These are phyloP conservation scores for Populus trichocarpa DNA, from an alignment of 441 rosid genomes.

Conservation along the genomic window DNA sequence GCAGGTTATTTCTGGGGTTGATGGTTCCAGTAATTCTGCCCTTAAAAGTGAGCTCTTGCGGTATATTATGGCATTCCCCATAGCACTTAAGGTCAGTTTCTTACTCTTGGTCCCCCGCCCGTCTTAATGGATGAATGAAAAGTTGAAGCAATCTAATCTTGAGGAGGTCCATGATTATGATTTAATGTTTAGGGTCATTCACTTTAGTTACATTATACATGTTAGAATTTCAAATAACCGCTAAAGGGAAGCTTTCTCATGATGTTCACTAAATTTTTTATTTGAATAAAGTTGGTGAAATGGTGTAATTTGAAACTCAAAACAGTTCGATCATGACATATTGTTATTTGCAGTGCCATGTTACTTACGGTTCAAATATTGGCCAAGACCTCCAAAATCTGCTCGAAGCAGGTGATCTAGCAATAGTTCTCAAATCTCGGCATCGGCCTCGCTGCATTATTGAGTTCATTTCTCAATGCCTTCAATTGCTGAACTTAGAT, in stretches of 20 bases:
- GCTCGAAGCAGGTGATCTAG: slow-evolving; percentile 74
- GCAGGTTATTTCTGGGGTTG: slow-evolving; percentile 56
- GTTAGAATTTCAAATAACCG: background rate
- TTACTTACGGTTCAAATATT: slow-evolving; percentile 67
- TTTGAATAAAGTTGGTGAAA: background rate
- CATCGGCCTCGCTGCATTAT: slow-evolving; percentile 86
- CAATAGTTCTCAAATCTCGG: slow-evolving; percentile 61
- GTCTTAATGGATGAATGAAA: background rate
- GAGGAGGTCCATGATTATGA: background rate
- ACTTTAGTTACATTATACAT: background rate
- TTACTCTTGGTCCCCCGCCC: too few species aligned
- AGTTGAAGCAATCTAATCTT: background rate
- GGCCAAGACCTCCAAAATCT: slow-evolving; percentile 53
- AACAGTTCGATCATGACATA: background rate
- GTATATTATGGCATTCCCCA: slow-evolving; percentile 80
- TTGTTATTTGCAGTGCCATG: slow-evolving; percentile 63
- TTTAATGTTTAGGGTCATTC: background rate
- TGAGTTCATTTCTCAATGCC: slow-evolving; percentile 74
- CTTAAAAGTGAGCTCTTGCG: slow-evolving; percentile 57
- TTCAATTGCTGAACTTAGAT: slow-evolving; percentile 57
- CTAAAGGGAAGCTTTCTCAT: background rate
- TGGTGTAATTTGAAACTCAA: background rate
- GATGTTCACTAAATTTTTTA: background rate
- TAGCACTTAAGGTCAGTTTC: slow-evolving; percentile 70
- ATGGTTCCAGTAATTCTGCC: slow-evolving; percentile 40